These are phyloP conservation scores for Paecilomyces dactylethromorphus DNA, from an alignment of 2,329 filamentous ascomycete genomes.

Conservation along the genomic window DNA sequence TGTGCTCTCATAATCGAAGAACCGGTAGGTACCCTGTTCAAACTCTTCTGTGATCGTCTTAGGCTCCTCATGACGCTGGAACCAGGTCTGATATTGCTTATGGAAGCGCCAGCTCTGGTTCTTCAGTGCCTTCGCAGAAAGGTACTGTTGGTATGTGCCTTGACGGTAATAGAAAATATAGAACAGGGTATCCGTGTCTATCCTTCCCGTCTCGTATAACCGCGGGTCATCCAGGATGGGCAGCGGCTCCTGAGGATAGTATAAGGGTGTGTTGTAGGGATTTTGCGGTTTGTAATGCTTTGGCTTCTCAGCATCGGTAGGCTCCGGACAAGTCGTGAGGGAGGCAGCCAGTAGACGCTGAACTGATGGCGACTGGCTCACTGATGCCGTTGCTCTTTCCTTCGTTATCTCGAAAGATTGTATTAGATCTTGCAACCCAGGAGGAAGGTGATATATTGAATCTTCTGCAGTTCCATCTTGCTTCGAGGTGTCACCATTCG, in stretches of 20 bases:
- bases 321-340: slow-evolving; percentile 65
- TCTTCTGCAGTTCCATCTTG: slow-evolving; percentile 57
- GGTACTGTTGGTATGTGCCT: slow-evolving; percentile 88
- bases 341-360: slow-evolving; percentile 71
- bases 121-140: slow-evolving; percentile 94
- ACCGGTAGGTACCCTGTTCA: slow-evolving; percentile 96
- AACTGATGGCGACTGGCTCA: slow-evolving; percentile 57
- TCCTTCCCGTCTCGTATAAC: slow-evolving; percentile 66
- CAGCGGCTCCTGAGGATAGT: slow-evolving; percentile 90
- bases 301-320: slow-evolving; percentile 72
- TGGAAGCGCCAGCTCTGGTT: slow-evolving; percentile 98
- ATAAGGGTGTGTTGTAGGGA: slow-evolving; percentile 68
- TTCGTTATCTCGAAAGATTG: slow-evolving; percentile 85
- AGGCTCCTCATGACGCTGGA: slow-evolving; percentile 95
- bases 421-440: slow-evolving; percentile 80
- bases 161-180: slow-evolving; percentile 99
- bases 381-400: slow-evolving; percentile 50
- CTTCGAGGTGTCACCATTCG: slow-evolving; percentile 47
- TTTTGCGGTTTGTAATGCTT: slow-evolving; percentile 78
- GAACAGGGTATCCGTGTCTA: slow-evolving; percentile 94
- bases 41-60: slow-evolving; percentile 98
- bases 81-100: slow-evolving; percentile 99
- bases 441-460: slow-evolving; percentile 86
- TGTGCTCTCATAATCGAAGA: slow-evolving; percentile 99
- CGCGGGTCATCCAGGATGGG: slow-evolving; percentile 85